Conservation (phyloP, 176 grass and related monocot species). For the Neostapfia colusana region DNA sequence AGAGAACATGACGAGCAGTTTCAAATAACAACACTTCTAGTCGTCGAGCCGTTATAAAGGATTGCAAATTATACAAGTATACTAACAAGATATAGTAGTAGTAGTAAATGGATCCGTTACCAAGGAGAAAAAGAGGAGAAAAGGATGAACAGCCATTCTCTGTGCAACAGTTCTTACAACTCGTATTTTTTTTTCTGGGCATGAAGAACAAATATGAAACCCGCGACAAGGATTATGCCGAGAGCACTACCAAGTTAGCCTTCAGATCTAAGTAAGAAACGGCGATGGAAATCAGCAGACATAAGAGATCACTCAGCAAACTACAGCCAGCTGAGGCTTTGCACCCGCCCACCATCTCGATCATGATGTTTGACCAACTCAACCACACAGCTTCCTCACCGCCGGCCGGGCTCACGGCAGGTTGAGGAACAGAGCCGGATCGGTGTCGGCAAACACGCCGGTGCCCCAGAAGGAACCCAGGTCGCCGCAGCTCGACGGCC, state of each 20-base stretch:
- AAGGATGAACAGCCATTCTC: neutral
- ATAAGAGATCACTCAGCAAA: neutral
- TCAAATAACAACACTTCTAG: neutral
- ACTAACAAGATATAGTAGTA: neutral
- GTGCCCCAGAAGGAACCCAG: constrained; percentile 42
- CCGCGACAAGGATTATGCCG: neutral
- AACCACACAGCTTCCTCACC: neutral
- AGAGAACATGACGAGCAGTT: neutral
- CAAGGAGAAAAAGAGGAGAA: neutral
- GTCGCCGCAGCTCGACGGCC: constrained; percentile 57
- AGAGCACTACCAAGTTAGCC: constrained; percentile 9
- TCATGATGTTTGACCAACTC: neutral
- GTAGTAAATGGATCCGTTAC: no score
- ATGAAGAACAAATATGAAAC: neutral
- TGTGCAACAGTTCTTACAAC: neutral
- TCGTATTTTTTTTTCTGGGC: neutral
- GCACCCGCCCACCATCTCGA: neutral
- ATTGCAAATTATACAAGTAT: neutral
- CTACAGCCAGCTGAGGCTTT: neutral
- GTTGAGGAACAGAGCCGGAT: constrained; percentile 48
- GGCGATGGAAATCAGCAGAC: neutral
- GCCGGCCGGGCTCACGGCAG: constrained; percentile 20
- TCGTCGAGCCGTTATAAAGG: no score
- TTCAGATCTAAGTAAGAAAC: neutral
- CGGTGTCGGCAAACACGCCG: constrained; percentile 43